Base-by-base conservation (phyloP, 257 asterid species). In the Paraleonurus japonicus region DNA sequence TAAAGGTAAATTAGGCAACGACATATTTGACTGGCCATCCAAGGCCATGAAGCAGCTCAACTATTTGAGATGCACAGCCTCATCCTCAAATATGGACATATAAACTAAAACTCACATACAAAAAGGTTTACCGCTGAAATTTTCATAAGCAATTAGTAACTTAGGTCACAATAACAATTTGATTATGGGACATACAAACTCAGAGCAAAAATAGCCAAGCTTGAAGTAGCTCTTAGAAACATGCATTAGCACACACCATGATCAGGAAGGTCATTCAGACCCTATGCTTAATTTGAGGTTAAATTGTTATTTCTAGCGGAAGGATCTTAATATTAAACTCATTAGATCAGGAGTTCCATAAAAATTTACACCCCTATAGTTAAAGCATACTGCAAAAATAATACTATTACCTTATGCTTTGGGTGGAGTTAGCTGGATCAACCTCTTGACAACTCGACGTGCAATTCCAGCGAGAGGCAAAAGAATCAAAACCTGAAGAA, bases 391-490 rank as follows among this genome's bases (percentile, higher is more conserved):
- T 22, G 39, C 27, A 61, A 67, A 41, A 50, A 53, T 30, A 62
- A 73, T 27, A 51, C 7, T 7, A 53, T 26, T 83, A 94, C 99
- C 96, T 91, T 88, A 71, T 85, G 80, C 84, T 94, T n/a, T 91
- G 63, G 88, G 70, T 69, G 99, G 99, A 67, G 90, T 91, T 79
- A 94, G 79, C 69, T 91, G 83, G 75, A 94, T 86, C 90, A 94
- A 81, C 83, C 93, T 86, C 84, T 81, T 88, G 61, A 91, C 90
- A 55, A 81, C 82, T 76, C 96, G 80, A 67, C 85, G 87, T 73
- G 96, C 96, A 82, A 91, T 81, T 66, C 99, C 92, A 54, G 97
- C 96, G 54, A 88, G 85, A 23, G 99, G 98, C 81, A 94, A 73
- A 78, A 94, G 88, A 63, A 91, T 84, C 88, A 94, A 80, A 79